Evolutionary conservation across 768 basidiomycete species (phyloP), one percentile per base, ranked within the genome.

Genomic region (Infundibulicybe gibba): DNA sequence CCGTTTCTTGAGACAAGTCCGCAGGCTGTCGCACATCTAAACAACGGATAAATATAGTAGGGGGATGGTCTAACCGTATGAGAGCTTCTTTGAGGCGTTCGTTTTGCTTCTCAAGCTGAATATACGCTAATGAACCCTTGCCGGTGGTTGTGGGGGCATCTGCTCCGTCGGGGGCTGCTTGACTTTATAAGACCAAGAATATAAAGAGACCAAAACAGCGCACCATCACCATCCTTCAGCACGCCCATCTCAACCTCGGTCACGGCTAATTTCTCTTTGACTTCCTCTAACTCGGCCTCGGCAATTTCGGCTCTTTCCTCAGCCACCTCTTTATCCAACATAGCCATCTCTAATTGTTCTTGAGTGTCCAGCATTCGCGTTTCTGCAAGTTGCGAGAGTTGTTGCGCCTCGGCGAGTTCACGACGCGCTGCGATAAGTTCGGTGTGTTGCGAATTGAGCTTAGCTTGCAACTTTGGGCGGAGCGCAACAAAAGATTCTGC

Each of bases 31-130:
- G 20, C 38, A 17, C 46, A 21, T 44, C 14, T 34, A 21, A 43
- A 21, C 31, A 34, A 37, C 11, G 10, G 2, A 6, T 11, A 21
- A 37, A 10, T 1, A 15, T 21, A 13, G 17, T 37, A n/a, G 42
- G 14, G 2, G 20, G 32, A 13, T 21, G 9, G 42, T 40, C 17
- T 6, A 41, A 92, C 88, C 85, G 78, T 45, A 95, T 76, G 9
- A 98, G 74, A 11, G 97, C 97, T 59, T 98, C 97, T 65, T 97
- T 97, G 45, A 99, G 68, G 13, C 97, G 71, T 59, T 93, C 92
- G 52, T 98, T 99, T 60, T 98, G 95, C 62, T 91, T 97, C 70
- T 97, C 94, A 1, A 99, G 81, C 60, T 97, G 95, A 14, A 87
- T 76, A 63, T 84, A 81, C 21, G 80, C 80, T 50, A 89, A 56